These are phyloP conservation scores for Solanum hybrid DNA, from an alignment of 305 asterid genomes.

Conservation along the genomic window DNA sequence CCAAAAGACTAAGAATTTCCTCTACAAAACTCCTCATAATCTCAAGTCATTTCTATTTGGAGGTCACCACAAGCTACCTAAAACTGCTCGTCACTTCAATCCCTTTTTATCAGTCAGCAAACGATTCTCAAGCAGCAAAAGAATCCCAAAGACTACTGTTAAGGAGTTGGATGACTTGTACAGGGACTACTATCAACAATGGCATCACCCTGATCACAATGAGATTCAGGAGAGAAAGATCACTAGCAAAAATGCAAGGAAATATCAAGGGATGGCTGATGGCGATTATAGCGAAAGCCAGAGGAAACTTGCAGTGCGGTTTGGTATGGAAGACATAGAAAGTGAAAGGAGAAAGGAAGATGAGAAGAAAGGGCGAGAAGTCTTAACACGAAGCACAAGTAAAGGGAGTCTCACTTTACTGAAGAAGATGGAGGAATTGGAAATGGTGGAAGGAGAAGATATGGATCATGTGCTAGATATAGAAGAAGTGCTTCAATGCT, in stretches of 20 bases:
- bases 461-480: conserved; percentile 57
- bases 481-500: conserved; percentile 66
- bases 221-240: neutral
- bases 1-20: conserved; percentile 34
- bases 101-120: conserved; percentile 17
- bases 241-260: conserved; percentile 11
- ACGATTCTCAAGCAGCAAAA: conserved; percentile 7
- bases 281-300: conserved; percentile 13
- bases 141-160: conserved; percentile 15
- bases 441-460: conserved; percentile 46
- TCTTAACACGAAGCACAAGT: conserved; percentile 21
- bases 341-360: conserved; percentile 1
- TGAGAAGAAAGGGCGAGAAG: conserved; percentile 11
- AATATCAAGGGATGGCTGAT: conserved; percentile 13
- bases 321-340: neutral
- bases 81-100: conserved; percentile 4
- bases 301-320: conserved; percentile 9
- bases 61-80: conserved; percentile 28
- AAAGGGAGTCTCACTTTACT: conserved; percentile 26
- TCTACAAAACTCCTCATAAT: conserved; percentile 31
- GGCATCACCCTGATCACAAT: conserved; percentile 10
- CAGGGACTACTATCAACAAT: conserved; percentile 24
- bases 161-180: conserved; percentile 32
- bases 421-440: conserved; percentile 55
- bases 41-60: conserved; percentile 33